Evolutionary conservation across 2,329 filamentous ascomycete genomes (phyloP), one percentile per base, ranked within the genome.

Genomic region (Penicillium sp.): DNA sequence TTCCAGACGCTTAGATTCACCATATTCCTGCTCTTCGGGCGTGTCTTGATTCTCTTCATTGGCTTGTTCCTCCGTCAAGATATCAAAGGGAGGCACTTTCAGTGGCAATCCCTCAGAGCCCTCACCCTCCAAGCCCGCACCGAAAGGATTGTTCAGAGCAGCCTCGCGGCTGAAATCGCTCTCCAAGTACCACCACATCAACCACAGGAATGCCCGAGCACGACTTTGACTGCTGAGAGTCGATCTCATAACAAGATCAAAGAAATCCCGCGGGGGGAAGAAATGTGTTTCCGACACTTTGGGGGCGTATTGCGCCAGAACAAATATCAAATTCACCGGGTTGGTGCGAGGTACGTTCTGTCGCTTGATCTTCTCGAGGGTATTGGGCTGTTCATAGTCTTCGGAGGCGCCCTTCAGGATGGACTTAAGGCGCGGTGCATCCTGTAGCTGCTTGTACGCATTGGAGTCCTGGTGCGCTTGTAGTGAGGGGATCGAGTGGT

Each of bases 171-270:
- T 90, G 63, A 97, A 97, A 70, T 97, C 91, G 27, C 92, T 96
- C 72, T 99, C 94, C 16, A 99, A 82, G 69, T 99, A 97, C 80
- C 94, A 97, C 94, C 94, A 99, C 86, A 99, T 95, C 59, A 99
- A 79, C 94, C 94, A 99, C 18, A 99, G 77, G 64, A 99, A 99
- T 0, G 93, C 93, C 42, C 79, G 86, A 1, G 94, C 92, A 58
- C 94, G 85, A 57, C 90, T 96, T 62, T 81, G 77, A 73, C 92
- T 97, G 53, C 87, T 90, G 56, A 91, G 83, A 22, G 89, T 88
- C 1, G 88, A 87, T 68, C 90, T 88, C 92, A 97, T 97, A 65
- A 99, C 88, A 14, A 99, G 83, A 67, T 99, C 94, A 72, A 97
- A 96, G 72, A 99, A 97, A 73, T 99, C 94, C 61, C 88, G 84